A percentile compares a stretch with the other conserved stretches of the same genome.
These are phyloP conservation scores for Ceratobasidium sp. DNA, from an alignment of 1,284 basidiomycete genomes.

Conservation along the genomic window DNA sequence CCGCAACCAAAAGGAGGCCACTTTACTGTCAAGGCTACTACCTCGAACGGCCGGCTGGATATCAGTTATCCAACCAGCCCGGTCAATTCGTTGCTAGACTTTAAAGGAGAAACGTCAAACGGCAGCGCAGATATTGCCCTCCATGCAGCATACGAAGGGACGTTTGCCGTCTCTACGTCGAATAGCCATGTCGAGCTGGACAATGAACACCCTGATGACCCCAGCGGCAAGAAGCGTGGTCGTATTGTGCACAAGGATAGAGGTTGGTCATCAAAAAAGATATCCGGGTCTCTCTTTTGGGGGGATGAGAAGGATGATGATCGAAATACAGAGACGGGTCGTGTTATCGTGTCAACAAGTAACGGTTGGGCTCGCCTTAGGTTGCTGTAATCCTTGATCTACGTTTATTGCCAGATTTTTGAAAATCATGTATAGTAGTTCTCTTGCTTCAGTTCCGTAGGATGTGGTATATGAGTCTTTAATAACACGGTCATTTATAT, in stretches of 20 bases:
- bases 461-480: conserved; percentile 1
- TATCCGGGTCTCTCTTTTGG: conserved; percentile 6
- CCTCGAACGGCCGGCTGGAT: conserved; percentile 20
- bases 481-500: conserved; percentile 14
- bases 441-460: too few relatives aligned
- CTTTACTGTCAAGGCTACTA: conserved; percentile 2
- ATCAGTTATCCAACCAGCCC: conserved; percentile 18
- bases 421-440: conserved; percentile 22
- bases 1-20: conserved; percentile 38
- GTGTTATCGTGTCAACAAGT: conserved; percentile 2
- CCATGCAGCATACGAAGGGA: conserved; percentile 19
- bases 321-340: not conserved
- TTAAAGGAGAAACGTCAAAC: conserved; percentile 12
- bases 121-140: conserved; percentile 13
- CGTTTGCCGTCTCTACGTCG: not conserved
- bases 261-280: not conserved
- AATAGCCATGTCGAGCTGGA: not conserved
- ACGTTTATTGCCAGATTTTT: not conserved
- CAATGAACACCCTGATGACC: not conserved
- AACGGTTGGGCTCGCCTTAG: conserved; percentile 23
- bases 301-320: conserved; percentile 5
- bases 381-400: conserved; percentile 9
- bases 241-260: not conserved
- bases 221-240: conserved; percentile 11
- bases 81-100: conserved; percentile 29